Conservation (phyloP, 2,329 filamentous ascomycete genomes). For the Leptographium procerum region DNA sequence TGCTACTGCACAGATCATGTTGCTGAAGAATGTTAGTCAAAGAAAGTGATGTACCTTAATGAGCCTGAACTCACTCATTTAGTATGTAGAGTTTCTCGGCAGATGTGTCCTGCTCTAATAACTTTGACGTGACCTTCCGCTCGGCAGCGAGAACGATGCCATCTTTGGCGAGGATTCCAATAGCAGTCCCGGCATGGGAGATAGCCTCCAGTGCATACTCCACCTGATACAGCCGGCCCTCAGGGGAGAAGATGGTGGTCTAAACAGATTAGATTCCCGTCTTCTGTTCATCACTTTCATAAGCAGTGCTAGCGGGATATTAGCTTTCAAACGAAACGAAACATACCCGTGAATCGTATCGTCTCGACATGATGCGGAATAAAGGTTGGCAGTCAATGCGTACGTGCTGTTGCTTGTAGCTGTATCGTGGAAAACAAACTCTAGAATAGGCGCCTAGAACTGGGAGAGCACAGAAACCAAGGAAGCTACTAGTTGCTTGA, state of each 20-base stretch:
- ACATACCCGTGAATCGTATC: slow-evolving; percentile 92
- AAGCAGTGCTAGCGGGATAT: background rate
- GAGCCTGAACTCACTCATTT: slow-evolving; percentile 64
- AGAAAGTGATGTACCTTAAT: background rate
- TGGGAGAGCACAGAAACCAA: background rate
- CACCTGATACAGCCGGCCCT: slow-evolving; percentile 96
- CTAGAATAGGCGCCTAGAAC: background rate
- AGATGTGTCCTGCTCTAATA: slow-evolving; percentile 97
- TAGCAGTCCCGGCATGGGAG: slow-evolving; percentile 91
- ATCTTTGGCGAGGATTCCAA: slow-evolving; percentile 95
- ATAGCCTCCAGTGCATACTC: slow-evolving; percentile 99
- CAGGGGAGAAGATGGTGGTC: slow-evolving; percentile 99
- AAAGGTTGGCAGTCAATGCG: background rate
- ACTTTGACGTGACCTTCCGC: slow-evolving; percentile 97
- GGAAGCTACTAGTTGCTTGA: slow-evolving; percentile 4
- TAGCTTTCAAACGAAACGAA: slow-evolving; percentile 8
- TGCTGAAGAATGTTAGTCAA: slow-evolving; percentile 41
- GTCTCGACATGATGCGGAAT: slow-evolving; percentile 67
- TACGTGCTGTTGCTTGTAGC: background rate
- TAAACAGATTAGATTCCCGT: slow-evolving; percentile 24
- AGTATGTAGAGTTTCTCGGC: slow-evolving; percentile 99
- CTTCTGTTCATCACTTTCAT: background rate
- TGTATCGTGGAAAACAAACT: background rate
- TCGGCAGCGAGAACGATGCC: slow-evolving; percentile 96
- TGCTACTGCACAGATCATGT: slow-evolving; percentile 99